Evolutionary conservation across 805 yeast genomes (phyloP).

Genomic region (Candida manassasensis): DNA sequence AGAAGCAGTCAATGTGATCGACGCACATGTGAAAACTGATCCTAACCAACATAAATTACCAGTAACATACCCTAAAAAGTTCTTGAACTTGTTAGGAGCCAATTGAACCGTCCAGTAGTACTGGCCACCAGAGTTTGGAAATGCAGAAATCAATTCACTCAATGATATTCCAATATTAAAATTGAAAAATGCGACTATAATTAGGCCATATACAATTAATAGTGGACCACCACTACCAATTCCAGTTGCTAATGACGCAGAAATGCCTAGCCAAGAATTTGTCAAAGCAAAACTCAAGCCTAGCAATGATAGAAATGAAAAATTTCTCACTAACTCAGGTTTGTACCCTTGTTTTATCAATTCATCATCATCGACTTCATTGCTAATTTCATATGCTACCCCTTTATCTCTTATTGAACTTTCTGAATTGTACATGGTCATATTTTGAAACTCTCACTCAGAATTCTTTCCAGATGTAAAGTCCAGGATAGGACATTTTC

Average conservation of each 20-base stretch:
- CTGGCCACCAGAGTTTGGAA: slow-evolving; percentile 57
- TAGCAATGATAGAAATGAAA: slow-evolving; percentile 43
- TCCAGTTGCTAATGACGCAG: slow-evolving; percentile 52
- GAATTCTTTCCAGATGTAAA: no score
- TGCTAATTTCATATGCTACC: no score
- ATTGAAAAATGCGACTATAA: slow-evolving; percentile 46
- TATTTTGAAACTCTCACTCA: no score
- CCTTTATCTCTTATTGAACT: no score
- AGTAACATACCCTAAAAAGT: slow-evolving; percentile 51
- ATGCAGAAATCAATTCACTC: slow-evolving; percentile 50
- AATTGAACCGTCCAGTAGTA: slow-evolving; percentile 55
- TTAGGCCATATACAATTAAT: slow-evolving; percentile 51
- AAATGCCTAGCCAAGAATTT: slow-evolving; percentile 58
- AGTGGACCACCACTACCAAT: slow-evolving; percentile 57
- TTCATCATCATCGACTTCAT: no score
- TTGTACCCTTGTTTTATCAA: no score
- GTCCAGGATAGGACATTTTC: no score
- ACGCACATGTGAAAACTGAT: slow-evolving; percentile 56
- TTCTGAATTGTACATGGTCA: no score
- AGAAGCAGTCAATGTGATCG: slow-evolving; percentile 53
- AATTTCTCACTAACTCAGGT: no score
- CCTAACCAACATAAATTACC: slow-evolving; percentile 65
- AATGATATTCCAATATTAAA: slow-evolving; percentile 45
- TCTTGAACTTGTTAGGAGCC: slow-evolving; percentile 45
- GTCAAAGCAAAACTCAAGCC: slow-evolving; percentile 61